Evolutionary conservation across 768 basidiomycete genomes (phyloP).

Genomic region (Stropharia rugosoannulata): DNA sequence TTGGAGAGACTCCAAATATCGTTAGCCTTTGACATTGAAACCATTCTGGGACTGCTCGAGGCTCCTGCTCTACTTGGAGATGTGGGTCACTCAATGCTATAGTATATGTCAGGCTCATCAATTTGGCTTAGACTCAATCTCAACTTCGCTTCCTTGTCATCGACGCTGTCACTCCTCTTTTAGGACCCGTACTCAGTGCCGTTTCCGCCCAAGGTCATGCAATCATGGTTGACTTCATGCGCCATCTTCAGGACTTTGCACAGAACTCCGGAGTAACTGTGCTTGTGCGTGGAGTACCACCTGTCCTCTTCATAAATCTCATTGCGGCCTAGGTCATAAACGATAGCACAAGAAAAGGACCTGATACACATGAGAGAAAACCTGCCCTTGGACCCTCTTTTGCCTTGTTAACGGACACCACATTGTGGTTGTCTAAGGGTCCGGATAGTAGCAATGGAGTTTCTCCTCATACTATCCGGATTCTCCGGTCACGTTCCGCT

Average conservation of each 20-base stretch:
- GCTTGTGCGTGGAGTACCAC: constrained; percentile 42
- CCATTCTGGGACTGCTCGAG: constrained; percentile 50
- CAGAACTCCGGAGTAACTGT: constrained; percentile 43
- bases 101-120: neutral
- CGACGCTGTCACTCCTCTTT: constrained; percentile 62
- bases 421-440: constrained; percentile 60
- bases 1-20: constrained; percentile 62
- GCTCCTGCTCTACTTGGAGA: constrained; percentile 30
- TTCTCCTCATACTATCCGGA: constrained; percentile 8
- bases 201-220: constrained; percentile 77
- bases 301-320: neutral
- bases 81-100: constrained; percentile 8
- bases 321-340: constrained; percentile 55
- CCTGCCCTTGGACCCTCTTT: constrained; percentile 80
- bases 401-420: constrained; percentile 67
- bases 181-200: constrained; percentile 62
- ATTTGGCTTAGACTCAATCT: constrained; percentile 12
- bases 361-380: constrained; percentile 38
- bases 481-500: constrained; percentile 21
- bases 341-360: constrained; percentile 37
- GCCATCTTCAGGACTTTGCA: constrained; percentile 52
- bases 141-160: constrained; percentile 56
- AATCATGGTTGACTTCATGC: constrained; percentile 71
- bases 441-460: constrained; percentile 1
- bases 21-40: constrained; percentile 56